Conservation (phyloP, 2,329 filamentous ascomycete genomes). For the Cytospora piceicola region DNA sequence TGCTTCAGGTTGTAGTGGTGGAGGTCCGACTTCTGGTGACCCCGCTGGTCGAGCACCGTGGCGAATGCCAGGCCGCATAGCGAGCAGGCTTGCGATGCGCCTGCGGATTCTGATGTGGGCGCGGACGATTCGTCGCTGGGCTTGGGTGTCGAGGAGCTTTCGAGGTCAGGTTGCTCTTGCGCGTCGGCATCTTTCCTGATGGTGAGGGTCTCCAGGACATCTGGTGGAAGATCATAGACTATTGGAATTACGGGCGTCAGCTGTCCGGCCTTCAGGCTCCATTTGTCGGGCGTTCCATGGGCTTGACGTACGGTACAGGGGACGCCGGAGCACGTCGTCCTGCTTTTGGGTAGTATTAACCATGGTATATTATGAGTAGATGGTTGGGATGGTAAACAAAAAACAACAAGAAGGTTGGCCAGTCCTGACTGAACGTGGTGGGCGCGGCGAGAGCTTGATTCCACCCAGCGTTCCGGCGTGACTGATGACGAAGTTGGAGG, state of each 20-base stretch:
- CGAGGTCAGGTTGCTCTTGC: slow-evolving; percentile 41
- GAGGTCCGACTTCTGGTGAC: slow-evolving; percentile 86
- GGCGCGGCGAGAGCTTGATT: background rate
- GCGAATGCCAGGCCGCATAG: slow-evolving; percentile 76
- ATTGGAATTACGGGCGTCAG: slow-evolving; percentile 29
- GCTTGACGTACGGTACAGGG: slow-evolving; percentile 51
- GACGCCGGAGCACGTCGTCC: slow-evolving; percentile 54
- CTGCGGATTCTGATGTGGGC: slow-evolving; percentile 41
- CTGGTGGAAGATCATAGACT: slow-evolving; percentile 83
- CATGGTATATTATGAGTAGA: slow-evolving; percentile 9
- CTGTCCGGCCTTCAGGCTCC: slow-evolving; percentile 32
- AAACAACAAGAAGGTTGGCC: background rate
- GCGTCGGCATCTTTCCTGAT: slow-evolving; percentile 53
- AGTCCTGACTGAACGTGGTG: background rate
- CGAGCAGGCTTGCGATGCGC: slow-evolving; percentile 75
- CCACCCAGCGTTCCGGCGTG: slow-evolving; percentile 6
- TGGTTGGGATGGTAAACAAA: background rate
- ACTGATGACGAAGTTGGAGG: slow-evolving; percentile 11
- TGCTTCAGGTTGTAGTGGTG: slow-evolving; percentile 96
- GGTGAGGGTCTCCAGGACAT: slow-evolving; percentile 71
- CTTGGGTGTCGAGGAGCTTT: slow-evolving; percentile 34
- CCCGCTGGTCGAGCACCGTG: slow-evolving; percentile 77
- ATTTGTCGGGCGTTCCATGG: slow-evolving; percentile 20
- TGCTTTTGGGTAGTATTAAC: slow-evolving; percentile 39
- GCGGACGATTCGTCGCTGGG: slow-evolving; percentile 34